Evolutionary conservation across 192 early-diverging fungal species (phyloP).

Genomic region (Haplosporangium gracile): DNA sequence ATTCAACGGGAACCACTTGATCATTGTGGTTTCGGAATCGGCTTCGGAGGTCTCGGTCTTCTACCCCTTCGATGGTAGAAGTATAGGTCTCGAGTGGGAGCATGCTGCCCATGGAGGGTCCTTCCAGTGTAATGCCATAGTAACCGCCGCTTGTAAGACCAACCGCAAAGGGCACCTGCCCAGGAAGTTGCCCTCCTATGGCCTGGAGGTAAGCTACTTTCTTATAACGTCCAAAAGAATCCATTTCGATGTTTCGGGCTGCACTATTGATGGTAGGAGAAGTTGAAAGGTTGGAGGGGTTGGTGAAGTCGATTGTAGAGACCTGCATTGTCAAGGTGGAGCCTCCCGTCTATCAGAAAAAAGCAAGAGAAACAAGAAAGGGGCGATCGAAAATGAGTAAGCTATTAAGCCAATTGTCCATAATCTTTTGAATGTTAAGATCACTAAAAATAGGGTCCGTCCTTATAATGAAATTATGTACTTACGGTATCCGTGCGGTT

Average conservation of each 20-base stretch:
- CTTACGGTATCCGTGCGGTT: too few species aligned
- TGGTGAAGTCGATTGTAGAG: background rate
- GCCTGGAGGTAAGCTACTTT: background rate
- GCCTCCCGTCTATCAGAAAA: background rate
- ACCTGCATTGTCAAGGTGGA: background rate
- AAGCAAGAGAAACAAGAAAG: background rate
- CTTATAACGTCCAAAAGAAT: background rate
- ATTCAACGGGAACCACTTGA: background rate
- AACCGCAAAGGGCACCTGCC: background rate
- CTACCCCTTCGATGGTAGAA: background rate
- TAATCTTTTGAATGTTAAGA: too few species aligned
- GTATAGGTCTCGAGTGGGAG: background rate
- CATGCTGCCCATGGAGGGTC: background rate
- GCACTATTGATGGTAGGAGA: background rate
- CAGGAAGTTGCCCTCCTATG: background rate
- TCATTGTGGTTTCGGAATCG: background rate
- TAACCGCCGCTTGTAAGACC: background rate
- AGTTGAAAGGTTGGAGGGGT: background rate
- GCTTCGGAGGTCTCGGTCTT: background rate
- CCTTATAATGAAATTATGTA: too few species aligned
- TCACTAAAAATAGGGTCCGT: too few species aligned
- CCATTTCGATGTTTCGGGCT: background rate
- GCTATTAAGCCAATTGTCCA: too few species aligned
- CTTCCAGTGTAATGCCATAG: background rate
- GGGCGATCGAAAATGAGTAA: background rate